Percentiles rank a stretch among this genome's conserved stretches.
Evolutionary conservation across 2,329 filamentous ascomycete genomes (phyloP).

Genomic region (Aspergillus bombycis): DNA sequence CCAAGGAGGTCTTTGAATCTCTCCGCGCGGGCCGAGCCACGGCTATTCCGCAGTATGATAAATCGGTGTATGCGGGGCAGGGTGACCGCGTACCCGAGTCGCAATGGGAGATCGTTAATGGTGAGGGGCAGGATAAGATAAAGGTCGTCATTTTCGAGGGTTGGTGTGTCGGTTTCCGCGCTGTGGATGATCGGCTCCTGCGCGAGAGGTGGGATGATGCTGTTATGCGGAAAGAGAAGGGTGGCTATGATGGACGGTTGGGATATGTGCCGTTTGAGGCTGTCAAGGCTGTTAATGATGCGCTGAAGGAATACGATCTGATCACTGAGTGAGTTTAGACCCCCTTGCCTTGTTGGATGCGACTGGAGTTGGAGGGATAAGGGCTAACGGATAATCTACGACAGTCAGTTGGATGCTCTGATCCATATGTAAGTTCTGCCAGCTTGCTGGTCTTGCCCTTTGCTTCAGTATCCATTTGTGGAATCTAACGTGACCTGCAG

Average conservation of each 20-base stretch:
- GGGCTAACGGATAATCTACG: slow-evolving; percentile 18
- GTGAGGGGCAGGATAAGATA: slow-evolving; percentile 38
- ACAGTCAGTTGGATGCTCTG: slow-evolving; percentile 61
- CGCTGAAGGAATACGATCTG: slow-evolving; percentile 61
- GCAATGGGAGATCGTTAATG: slow-evolving; percentile 62
- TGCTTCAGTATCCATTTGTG: neutral
- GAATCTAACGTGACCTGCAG: slow-evolving; percentile 28
- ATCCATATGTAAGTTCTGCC: slow-evolving; percentile 60
- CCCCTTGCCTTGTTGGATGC: neutral
- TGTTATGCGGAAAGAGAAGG: slow-evolving; percentile 49
- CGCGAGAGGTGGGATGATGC: slow-evolving; percentile 58
- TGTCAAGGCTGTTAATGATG: slow-evolving; percentile 62
- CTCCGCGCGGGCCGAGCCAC: slow-evolving; percentile 56
- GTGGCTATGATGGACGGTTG: slow-evolving; percentile 55
- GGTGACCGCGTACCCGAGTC: slow-evolving; percentile 71
- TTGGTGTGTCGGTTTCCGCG: slow-evolving; percentile 85
- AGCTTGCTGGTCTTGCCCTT: neutral
- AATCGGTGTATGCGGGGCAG: slow-evolving; percentile 73
- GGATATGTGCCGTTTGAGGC: slow-evolving; percentile 59
- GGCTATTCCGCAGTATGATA: slow-evolving; percentile 78
- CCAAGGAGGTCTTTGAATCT: slow-evolving; percentile 64
- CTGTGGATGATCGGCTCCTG: slow-evolving; percentile 59
- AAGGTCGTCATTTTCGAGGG: slow-evolving; percentile 81
- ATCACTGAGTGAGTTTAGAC: slow-evolving; percentile 52
- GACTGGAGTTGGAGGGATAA: neutral